phyloP scores from a whole-genome alignment of 2,329 filamentous ascomycete genomes.

The Aureobasidium melanogenum region DNA sequence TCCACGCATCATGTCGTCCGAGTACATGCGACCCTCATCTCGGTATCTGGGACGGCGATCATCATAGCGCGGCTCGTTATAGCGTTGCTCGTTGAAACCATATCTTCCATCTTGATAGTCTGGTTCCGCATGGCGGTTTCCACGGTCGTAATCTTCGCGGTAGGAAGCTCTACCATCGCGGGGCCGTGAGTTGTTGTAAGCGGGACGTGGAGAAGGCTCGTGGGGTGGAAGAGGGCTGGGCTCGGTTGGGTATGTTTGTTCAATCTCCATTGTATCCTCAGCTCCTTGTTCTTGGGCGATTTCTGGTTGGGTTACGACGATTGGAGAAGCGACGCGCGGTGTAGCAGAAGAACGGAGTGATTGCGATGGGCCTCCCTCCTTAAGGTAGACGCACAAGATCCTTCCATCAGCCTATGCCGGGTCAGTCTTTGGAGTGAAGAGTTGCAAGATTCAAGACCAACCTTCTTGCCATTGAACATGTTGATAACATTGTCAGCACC shows the following conservation, averaged over 20 bases:
- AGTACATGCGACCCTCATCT: slow-evolving; percentile 24
- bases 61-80: slow-evolving; percentile 15
- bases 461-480: slow-evolving; percentile 71
- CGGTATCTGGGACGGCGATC: slow-evolving; percentile 17
- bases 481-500: slow-evolving; percentile 66
- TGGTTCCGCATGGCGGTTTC: slow-evolving; percentile 22
- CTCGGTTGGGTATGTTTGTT: slow-evolving; percentile 23
- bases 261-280: slow-evolving; percentile 37
- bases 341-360: slow-evolving; percentile 15
- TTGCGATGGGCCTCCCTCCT: slow-evolving; percentile 39
- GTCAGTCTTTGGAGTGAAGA: not conserved
- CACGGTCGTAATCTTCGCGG: slow-evolving; percentile 15
- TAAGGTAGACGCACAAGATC: slow-evolving; percentile 63
- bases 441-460: slow-evolving; percentile 31
- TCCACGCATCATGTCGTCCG: slow-evolving; percentile 18
- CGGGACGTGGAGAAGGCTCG: slow-evolving; percentile 17
- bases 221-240: slow-evolving; percentile 19
- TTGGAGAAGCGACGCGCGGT: slow-evolving; percentile 4
- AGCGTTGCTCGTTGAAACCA: slow-evolving; percentile 28
- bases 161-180: slow-evolving; percentile 19
- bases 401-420: slow-evolving; percentile 59
- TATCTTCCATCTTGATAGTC: slow-evolving; percentile 36
- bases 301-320: not conserved
- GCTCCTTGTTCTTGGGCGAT: slow-evolving; percentile 4
- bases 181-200: slow-evolving; percentile 16